phyloP scores from a whole-genome alignment of 2,329 filamentous ascomycete genomes.

The Clarireedia paspali region DNA sequence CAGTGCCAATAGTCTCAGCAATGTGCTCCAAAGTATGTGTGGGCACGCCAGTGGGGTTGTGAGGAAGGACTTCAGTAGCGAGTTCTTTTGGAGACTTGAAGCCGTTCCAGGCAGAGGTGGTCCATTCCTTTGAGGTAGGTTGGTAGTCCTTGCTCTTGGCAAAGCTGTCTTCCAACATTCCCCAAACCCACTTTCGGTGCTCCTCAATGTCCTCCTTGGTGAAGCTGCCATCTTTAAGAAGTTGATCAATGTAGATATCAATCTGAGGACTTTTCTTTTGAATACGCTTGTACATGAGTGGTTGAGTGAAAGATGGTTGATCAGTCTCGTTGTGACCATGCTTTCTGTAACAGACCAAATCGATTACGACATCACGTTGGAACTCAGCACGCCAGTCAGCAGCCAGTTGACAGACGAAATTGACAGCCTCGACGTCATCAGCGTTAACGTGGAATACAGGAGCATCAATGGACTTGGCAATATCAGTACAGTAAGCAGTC shows the following conservation, averaged over 20 bases:
- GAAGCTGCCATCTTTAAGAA: slow-evolving; percentile 87
- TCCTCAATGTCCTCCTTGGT: slow-evolving; percentile 97
- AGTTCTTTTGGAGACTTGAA: slow-evolving; percentile 99
- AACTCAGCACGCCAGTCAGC: slow-evolving; percentile 98
- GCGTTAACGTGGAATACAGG: slow-evolving; percentile 99
- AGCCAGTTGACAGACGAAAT: slow-evolving; percentile 95
- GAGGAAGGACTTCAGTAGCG: slow-evolving; percentile 85
- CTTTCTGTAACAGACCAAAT: slow-evolving; percentile 98
- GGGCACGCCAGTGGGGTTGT: slow-evolving; percentile 79
- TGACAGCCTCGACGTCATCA: slow-evolving; percentile 96
- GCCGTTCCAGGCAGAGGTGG: slow-evolving; percentile 97
- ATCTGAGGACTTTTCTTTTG: slow-evolving; percentile 75
- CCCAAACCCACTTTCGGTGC: slow-evolving; percentile 99
- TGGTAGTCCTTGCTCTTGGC: slow-evolving; percentile 96
- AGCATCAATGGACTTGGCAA: slow-evolving; percentile 97
- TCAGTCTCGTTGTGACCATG: slow-evolving; percentile 99
- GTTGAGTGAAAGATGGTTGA: slow-evolving; percentile 98
- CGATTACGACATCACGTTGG: slow-evolving; percentile 96
- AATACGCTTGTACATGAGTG: slow-evolving; percentile 99
- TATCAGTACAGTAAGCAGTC: slow-evolving; percentile 97
- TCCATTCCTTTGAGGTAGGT: slow-evolving; percentile 94
- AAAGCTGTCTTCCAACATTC: slow-evolving; percentile 97
- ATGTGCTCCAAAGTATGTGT: slow-evolving; percentile 69
- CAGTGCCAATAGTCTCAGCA: slow-evolving; percentile 67
- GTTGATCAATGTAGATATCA: slow-evolving; percentile 85